Base-by-base conservation (phyloP, 2,329 filamentous ascomycete genomes). In the Penicillium sp. region DNA sequence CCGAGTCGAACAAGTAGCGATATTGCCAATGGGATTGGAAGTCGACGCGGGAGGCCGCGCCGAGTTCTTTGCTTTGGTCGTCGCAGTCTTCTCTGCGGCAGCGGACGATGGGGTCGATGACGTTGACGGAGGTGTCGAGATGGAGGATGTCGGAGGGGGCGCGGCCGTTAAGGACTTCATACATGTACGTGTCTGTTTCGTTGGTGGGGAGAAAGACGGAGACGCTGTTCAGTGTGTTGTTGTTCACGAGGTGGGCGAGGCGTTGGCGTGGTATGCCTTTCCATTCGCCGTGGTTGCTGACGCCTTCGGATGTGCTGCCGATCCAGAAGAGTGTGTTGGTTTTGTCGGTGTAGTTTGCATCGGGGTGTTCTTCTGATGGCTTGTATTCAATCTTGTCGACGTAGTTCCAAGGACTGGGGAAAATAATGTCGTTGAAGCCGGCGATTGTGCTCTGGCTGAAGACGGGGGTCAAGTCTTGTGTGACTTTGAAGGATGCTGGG, bases 391-490 rank as follows among this genome's bases (percentile, higher is more conserved):
- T 74, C 62, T 80, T 81, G 52, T 79, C 77, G 52, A 80, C 66
- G 55, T 82, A 83, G 57, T 81, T 81, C 78, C 78, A 81, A 0
- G 77, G 67, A 58, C 76, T 73, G 0, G 88, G 87, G 46, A 89
- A 84, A 21, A 90, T 68, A 31, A 94, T 87, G 63, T 94, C 88
- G 55, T 78, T 81, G 69, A 87, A 91, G 4, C 82, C 82, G 40
- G 79, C 75, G 1, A 83, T 80, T 58, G 88, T 88, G 43, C 81
- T 83, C 51, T 85, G 77, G 54, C 86, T 86, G 68, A 93, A 93
- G 10, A 93, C 72, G 0, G 88, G 88, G 2, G 85, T 69, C 4
- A 93, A 74, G 19, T 83, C 75, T 53, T 80, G 77, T 1, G 84
- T 77, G 0, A 82, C 78, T 43, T 80, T 78, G 54, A 81, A 74